Evolutionary conservation across 495 filamentous ascomycete species (phyloP).

Genomic region (Aspergillus diversus): DNA sequence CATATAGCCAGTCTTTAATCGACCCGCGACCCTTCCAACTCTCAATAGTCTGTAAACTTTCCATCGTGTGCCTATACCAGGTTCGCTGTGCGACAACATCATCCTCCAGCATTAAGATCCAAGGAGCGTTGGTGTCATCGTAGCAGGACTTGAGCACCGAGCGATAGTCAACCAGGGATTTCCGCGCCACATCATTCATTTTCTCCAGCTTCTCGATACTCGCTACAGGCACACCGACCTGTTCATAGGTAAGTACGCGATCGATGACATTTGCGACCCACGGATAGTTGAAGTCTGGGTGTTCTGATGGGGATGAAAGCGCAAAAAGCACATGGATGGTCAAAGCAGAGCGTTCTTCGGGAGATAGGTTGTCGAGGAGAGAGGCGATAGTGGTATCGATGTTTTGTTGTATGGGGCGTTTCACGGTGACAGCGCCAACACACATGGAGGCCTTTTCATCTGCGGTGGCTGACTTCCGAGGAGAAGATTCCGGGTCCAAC

Average conservation of each 20-base stretch:
- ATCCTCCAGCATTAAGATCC: slow-evolving; percentile 59
- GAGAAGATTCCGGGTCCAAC: not conserved
- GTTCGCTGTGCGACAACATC: slow-evolving; percentile 54
- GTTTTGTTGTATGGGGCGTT: slow-evolving; percentile 43
- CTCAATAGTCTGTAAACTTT: slow-evolving; percentile 42
- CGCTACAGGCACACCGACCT: slow-evolving; percentile 15
- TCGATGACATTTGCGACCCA: slow-evolving; percentile 51
- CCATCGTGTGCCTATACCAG: slow-evolving; percentile 53
- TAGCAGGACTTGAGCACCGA: slow-evolving; percentile 51
- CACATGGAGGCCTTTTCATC: slow-evolving; percentile 30
- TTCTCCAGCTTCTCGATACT: slow-evolving; percentile 32
- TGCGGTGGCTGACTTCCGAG: slow-evolving; percentile 8
- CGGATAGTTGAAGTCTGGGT: slow-evolving; percentile 50
- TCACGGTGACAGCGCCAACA: slow-evolving; percentile 41
- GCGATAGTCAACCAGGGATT: slow-evolving; percentile 54
- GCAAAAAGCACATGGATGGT: slow-evolving; percentile 58
- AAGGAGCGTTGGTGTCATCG: slow-evolving; percentile 41
- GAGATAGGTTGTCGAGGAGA: slow-evolving; percentile 51
- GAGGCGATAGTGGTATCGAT: slow-evolving; percentile 54
- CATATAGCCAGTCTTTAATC: slow-evolving; percentile 47
- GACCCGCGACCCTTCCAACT: slow-evolving; percentile 28
- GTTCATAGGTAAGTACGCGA: slow-evolving; percentile 28
- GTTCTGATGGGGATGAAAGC: slow-evolving; percentile 48
- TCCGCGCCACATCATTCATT: slow-evolving; percentile 38
- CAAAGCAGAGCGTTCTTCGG: slow-evolving; percentile 48